Evolutionary conservation across 2,329 filamentous ascomycete species (phyloP), one percentile per base, ranked within the genome.

Genomic region (Cucurbitaria berberidis): DNA sequence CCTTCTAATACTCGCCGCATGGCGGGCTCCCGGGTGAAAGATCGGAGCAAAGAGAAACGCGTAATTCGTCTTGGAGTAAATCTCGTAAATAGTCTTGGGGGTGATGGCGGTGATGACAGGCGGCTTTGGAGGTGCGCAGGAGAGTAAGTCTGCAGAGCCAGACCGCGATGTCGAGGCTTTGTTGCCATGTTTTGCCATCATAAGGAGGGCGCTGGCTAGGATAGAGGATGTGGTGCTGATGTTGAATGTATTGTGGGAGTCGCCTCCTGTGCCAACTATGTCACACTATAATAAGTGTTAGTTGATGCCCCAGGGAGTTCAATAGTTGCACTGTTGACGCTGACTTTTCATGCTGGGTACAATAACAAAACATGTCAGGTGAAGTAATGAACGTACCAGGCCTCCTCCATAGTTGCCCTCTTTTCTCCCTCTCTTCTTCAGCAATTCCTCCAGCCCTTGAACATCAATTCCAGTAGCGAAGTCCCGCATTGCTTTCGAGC

Each of bases 171-270:
- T 98, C 48, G 92, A 95, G 36, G 95, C 93, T 63, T 89, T 88
- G 81, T 99, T 99, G 60, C 95, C 95, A 78, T 99, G 95, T 79
- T 99, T 99, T 62, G 90, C 91, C 51, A 96, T 83, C 67, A 96
- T 83, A 30, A 99, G 84, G 24, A 96, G 81, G 4, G 92, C 87
- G 5, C 92, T 96, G 41, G 91, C 91, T 43, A 99, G 81, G 70
- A 99, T 97, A 16, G 92, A 96, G 2, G 95, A 86, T 6, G 95
- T 96, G 4, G 95, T 99, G 65, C 89, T 95, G 73, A 99, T 93
- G 76, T 99, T 99, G 86, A 96, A 99, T 29, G 95, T 99, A 76
- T 96, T 91, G 82, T 98, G 93, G 18, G 89, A 89, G 79, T 99
- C 95, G 70, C 95, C 95, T 62, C 95, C 95, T 7, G 95, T 99